Conservation (phyloP, 1,284 basidiomycete species). For the Sanghuangporus sanghuang region DNA sequence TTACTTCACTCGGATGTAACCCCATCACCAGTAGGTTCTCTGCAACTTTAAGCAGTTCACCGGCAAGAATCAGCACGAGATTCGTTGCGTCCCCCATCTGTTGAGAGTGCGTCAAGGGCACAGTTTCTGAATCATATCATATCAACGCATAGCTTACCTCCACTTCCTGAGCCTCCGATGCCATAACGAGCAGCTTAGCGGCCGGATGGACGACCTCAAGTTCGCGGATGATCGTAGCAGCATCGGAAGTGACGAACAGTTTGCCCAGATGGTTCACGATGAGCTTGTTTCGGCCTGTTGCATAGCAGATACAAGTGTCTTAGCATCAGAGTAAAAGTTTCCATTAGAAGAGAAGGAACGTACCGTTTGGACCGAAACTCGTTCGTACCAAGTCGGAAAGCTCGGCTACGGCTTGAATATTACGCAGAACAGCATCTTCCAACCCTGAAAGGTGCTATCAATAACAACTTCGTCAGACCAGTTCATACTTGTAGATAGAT, state of each 20-base stretch:
- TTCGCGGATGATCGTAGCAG: constrained; percentile 97
- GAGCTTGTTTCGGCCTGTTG: constrained; percentile 85
- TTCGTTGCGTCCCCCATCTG: constrained; percentile 98
- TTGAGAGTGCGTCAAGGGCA: not conserved
- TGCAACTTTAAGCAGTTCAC: constrained; percentile 92
- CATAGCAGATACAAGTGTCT: not conserved
- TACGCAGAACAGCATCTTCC: constrained; percentile 90
- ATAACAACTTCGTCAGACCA: not conserved
- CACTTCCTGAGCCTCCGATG: constrained; percentile 91
- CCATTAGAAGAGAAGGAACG: constrained; percentile 25
- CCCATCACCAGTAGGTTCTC: constrained; percentile 95
- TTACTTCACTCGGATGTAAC: constrained; percentile 91
- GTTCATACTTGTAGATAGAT: not conserved
- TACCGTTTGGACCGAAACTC: constrained; percentile 94
- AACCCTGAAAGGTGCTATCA: constrained; percentile 82
- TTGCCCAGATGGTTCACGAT: constrained; percentile 95
- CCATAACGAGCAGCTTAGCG: constrained; percentile 96
- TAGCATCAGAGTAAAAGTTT: not conserved
- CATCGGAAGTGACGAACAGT: constrained; percentile 97
- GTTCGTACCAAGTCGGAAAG: constrained; percentile 94
- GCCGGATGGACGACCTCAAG: constrained; percentile 98
- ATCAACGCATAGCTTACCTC: constrained; percentile 54
- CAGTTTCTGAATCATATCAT: not conserved
- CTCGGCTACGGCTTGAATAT: constrained; percentile 94
- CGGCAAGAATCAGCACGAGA: constrained; percentile 91